A percentile compares a stretch with the other conserved stretches of the same genome.
Conservation (phyloP, 208 protist genomes). For the Kentomonas sorsogonicus region DNA sequence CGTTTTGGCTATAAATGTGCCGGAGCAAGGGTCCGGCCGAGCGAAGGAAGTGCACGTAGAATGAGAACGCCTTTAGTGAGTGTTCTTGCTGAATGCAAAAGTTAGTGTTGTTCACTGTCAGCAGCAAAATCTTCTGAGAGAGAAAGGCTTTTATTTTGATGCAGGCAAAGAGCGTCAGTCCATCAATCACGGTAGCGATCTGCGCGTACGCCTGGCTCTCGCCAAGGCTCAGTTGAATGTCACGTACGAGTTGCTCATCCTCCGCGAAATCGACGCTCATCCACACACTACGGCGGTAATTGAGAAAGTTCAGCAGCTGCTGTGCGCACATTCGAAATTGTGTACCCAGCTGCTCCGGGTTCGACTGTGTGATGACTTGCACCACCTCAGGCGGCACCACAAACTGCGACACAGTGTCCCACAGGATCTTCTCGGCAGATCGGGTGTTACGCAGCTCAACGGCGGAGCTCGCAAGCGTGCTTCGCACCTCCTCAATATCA, state of each 20-base stretch:
- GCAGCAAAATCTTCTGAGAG: constrained; percentile 50
- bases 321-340: constrained; percentile 57
- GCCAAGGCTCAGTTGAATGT: too few species aligned
- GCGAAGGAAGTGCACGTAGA: constrained; percentile 75
- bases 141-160: constrained; percentile 69
- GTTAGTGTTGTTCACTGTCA: constrained; percentile 73
- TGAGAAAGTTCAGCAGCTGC: constrained; percentile 50
- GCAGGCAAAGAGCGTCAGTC: constrained; percentile 69
- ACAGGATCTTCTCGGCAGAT: constrained; percentile 45
- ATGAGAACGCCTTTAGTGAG: constrained; percentile 46
- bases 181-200: constrained; percentile 50
- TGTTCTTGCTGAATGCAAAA: constrained; percentile 83
- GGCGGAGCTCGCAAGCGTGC: constrained; percentile 39
- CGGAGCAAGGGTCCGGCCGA: constrained; percentile 42
- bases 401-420: constrained; percentile 40
- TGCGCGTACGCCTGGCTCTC: constrained; percentile 57
- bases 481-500: constrained; percentile 75
- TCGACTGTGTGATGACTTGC: constrained; percentile 63
- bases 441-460: constrained; percentile 43
- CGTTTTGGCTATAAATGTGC: constrained; percentile 27
- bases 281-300: constrained; percentile 46
- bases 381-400: constrained; percentile 77
- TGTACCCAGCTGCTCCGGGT: constrained; percentile 61
- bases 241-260: too few species aligned
- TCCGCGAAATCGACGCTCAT: too few species aligned